Percentiles rank a stretch among this genome's conserved stretches.
Evolutionary conservation across 208 protist genomes (phyloP).

Genomic region (Trypanosoma platydactyli): DNA sequence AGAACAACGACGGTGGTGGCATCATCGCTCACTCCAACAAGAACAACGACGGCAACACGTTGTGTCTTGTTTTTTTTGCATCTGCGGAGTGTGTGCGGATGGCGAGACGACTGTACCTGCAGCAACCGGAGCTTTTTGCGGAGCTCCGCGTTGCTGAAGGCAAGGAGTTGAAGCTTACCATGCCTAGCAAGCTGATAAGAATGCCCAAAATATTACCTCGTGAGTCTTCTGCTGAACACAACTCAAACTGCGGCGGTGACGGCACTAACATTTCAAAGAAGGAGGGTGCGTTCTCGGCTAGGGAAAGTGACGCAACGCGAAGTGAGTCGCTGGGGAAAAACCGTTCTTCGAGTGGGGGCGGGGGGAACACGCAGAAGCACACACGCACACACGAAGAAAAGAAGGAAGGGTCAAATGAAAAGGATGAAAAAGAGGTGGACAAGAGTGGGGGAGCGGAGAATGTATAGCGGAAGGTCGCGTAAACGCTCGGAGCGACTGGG

Average conservation of each 20-base stretch:
- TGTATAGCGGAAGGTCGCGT: too few relatives aligned
- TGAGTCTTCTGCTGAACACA: neutral
- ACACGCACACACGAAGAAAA: neutral
- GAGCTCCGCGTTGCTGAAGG: slow-evolving; percentile 36
- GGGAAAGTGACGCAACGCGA: too few relatives aligned
- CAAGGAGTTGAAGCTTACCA: slow-evolving; percentile 61
- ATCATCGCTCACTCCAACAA: neutral
- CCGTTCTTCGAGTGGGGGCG: too few relatives aligned
- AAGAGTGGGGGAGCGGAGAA: too few relatives aligned
- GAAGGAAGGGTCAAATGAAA: slow-evolving; percentile 4
- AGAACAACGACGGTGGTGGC: neutral
- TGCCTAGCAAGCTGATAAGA: slow-evolving; percentile 48
- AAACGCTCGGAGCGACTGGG: too few relatives aligned
- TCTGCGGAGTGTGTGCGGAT: slow-evolving; percentile 59
- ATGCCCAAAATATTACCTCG: neutral
- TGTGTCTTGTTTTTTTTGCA: slow-evolving; percentile 79
- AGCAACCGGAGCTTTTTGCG: slow-evolving; percentile 33
- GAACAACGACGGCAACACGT: slow-evolving; percentile 17
- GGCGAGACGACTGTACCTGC: slow-evolving; percentile 29
- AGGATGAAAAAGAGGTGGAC: slow-evolving; percentile 11
- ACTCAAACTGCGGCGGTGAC: neutral
- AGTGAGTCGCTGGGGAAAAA: too few relatives aligned
- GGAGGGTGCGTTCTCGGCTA: too few relatives aligned
- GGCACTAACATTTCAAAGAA: neutral
- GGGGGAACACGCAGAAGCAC: neutral